A percentile compares a stretch with the other conserved stretches of the same genome.
These are phyloP conservation scores for Xylariaceae sp. DNA, from an alignment of 2,329 filamentous ascomycete species.

Conservation along the genomic window DNA sequence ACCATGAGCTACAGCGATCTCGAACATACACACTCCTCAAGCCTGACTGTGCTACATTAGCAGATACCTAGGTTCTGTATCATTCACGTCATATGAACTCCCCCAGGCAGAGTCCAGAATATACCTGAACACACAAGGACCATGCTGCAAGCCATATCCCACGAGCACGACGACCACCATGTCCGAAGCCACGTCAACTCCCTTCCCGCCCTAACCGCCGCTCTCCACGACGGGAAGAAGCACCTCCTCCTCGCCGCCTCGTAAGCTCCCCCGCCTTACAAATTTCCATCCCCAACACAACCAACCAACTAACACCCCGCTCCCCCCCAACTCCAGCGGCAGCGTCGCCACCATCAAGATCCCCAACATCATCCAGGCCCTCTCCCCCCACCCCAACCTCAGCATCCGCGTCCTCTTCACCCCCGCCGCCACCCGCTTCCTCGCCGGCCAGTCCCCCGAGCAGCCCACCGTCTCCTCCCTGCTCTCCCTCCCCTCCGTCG, in stretches of 20 bases:
- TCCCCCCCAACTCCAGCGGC: constrained; percentile 20
- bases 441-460: constrained; percentile 69
- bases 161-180: constrained; percentile 20
- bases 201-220: constrained; percentile 24
- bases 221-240: constrained; percentile 43
- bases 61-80: too few species aligned
- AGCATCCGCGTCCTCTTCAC: constrained; percentile 87
- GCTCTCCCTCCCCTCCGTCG: constrained; percentile 62
- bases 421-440: constrained; percentile 66
- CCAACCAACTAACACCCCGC: constrained; percentile 20
- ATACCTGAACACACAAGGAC: neutral
- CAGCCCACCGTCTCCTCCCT: constrained; percentile 67
- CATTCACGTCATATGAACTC: too few species aligned
- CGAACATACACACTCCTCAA: neutral
- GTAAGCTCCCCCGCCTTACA: neutral
- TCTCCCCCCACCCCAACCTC: constrained; percentile 47
- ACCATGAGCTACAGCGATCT: neutral
- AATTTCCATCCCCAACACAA: neutral
- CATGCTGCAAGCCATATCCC: constrained; percentile 24
- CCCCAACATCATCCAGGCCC: constrained; percentile 58
- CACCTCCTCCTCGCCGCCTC: constrained; percentile 64
- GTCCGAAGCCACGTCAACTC: constrained; percentile 22
- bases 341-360: constrained; percentile 89
- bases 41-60: neutral
- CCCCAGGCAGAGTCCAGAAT: neutral